Evolutionary conservation across 192 early-diverging fungal genomes (phyloP).

Genomic region (Coemansia sp.): DNA sequence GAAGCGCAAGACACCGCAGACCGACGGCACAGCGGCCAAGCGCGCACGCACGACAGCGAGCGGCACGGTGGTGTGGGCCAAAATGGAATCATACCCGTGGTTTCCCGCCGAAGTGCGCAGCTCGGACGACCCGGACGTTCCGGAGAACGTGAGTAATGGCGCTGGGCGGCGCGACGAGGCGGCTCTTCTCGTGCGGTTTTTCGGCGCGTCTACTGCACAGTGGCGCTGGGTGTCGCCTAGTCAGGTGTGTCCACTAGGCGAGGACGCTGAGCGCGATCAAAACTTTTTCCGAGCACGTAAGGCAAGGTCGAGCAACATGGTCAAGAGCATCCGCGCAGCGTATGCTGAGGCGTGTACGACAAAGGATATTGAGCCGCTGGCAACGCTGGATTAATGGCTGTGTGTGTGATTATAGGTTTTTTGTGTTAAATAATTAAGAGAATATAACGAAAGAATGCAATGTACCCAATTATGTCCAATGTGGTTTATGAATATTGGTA

Average conservation of each 20-base stretch:
- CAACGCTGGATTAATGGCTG: background rate
- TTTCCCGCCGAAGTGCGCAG: conserved; percentile 42
- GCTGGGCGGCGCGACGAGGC: background rate
- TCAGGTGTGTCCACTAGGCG: conserved; percentile 32
- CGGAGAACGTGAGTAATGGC: conserved; percentile 8
- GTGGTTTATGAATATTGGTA: too few species aligned
- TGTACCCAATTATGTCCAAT: too few species aligned
- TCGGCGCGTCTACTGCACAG: conserved; percentile 8
- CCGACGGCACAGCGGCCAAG: conserved; percentile 12
- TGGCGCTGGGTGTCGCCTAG: conserved; percentile 32
- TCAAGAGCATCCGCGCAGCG: conserved; percentile 18
- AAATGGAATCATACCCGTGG: conserved; percentile 43
- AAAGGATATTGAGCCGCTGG: conserved; percentile 13
- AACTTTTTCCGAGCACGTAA: conserved; percentile 19
- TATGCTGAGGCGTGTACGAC: conserved; percentile 27
- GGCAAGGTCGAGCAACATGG: conserved; percentile 14
- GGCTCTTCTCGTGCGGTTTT: conserved; percentile 34
- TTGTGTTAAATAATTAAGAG: too few species aligned
- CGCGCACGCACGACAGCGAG: conserved; percentile 9
- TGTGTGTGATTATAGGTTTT: too few species aligned
- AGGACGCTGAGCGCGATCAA: conserved; percentile 9
- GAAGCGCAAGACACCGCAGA: background rate
- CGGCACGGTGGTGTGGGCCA: conserved; percentile 50
- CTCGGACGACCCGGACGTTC: conserved; percentile 11
- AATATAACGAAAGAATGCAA: too few species aligned